Conservation (phyloP, 805 yeast genomes). For the Suhomyces sp. region DNA sequence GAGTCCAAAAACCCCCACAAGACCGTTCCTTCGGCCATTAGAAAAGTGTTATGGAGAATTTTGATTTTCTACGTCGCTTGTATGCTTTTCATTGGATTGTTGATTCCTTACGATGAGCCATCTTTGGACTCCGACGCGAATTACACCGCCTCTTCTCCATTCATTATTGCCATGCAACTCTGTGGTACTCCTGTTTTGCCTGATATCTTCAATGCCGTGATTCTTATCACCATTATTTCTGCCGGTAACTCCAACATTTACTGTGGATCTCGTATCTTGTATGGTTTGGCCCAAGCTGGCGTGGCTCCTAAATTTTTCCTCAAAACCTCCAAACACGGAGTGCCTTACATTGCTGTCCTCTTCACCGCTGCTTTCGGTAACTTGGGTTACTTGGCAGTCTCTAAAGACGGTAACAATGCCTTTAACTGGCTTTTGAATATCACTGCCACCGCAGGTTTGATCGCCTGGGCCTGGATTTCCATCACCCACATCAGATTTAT, state of each 20-base stretch:
- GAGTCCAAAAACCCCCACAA: constrained; percentile 69
- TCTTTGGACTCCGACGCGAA: constrained; percentile 34
- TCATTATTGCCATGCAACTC: constrained; percentile 66
- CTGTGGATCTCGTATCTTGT: constrained; percentile 66
- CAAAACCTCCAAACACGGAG: constrained; percentile 53
- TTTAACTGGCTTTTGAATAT: constrained; percentile 73
- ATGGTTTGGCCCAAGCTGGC: constrained; percentile 58
- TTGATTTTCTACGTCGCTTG: constrained; percentile 62
- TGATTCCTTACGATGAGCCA: constrained; percentile 68
- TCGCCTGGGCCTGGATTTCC: constrained; percentile 68
- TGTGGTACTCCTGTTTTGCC: constrained; percentile 67
- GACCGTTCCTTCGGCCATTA: constrained; percentile 69
- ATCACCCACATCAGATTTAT: constrained; percentile 68
- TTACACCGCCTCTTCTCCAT: constrained; percentile 61
- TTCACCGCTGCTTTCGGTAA: constrained; percentile 61
- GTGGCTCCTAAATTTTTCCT: constrained; percentile 55
- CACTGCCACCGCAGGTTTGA: constrained; percentile 74
- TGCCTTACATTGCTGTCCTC: constrained; percentile 57
- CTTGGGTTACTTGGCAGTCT: constrained; percentile 57
- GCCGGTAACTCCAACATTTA: constrained; percentile 77
- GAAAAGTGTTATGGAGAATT: constrained; percentile 65
- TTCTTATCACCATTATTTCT: constrained; percentile 64
- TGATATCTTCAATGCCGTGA: constrained; percentile 68
- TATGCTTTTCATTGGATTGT: constrained; percentile 63
- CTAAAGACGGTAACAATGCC: constrained; percentile 52